Evolutionary conservation across 1,284 basidiomycete species (phyloP), one percentile per base, ranked within the genome.

Genomic region (Amylostereum chailletii): DNA sequence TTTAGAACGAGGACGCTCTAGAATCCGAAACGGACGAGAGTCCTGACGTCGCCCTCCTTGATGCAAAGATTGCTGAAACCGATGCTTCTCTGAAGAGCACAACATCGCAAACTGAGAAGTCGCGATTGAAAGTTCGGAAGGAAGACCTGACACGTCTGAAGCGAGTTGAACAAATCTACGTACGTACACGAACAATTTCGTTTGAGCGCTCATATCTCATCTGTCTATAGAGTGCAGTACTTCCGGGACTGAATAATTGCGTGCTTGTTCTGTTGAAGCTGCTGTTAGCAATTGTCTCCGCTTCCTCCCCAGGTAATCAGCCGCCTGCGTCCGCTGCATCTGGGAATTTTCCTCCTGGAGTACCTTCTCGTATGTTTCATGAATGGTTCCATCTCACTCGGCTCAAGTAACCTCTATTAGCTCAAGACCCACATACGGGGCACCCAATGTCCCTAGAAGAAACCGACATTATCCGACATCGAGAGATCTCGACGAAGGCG

Each of bases 401-500:
- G 19, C 19, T 30, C 39, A 10, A 45, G 36, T 4, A 42, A 5
- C 11, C 46, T 42, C 27, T 53, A 46, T 51, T 60, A 78, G 83
- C 81, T 9, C 71, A 77, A 51, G 82, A 86, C 48, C 82, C 82
- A 49, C 75, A 76, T 4, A 75, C 78, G 0, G 81, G 86, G 1
- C 52, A 54, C n/a, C 84, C 88, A 1, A 88, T 83, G 3, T 89
- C 89, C 1, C 71, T 93, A n/a, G 94, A 98, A 56, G 96, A 99
- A 58, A 82, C 94, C 49, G 96, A 99, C 63, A 88, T 96, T 39
- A 86, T 85, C 34, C 83, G 96, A 4, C 96, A 99, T 67, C 88
- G 96, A 37, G 96, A 99, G 66, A 96, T 99, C 59, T 95, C 92
- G 0, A 93, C 91, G 4, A 99, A 99, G 68, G 94, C 93, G 0